phyloP scores from a whole-genome alignment of 306 rosid genomes.

The Dryas octopetala region DNA sequence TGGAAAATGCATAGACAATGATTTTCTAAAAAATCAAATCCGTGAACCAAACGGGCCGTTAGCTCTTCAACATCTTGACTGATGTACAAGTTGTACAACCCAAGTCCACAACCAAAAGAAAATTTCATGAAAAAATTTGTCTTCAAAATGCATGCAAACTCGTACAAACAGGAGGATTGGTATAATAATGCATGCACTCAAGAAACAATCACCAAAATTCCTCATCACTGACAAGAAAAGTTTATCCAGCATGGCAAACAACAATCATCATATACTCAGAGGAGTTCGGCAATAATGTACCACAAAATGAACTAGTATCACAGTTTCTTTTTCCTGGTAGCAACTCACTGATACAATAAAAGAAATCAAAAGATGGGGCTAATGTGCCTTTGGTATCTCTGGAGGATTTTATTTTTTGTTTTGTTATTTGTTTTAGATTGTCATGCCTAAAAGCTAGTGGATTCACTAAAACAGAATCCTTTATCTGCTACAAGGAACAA shows the following conservation, averaged over 20 bases:
- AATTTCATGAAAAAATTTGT: no score
- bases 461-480: constrained; percentile 14
- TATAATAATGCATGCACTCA: no score
- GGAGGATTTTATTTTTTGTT: neutral
- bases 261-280: neutral
- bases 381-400: neutral
- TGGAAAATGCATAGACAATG: no score
- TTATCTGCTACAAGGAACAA: constrained; percentile 22
- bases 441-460: constrained; percentile 22
- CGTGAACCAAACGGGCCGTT: no score
- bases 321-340: neutral
- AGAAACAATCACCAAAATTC: no score
- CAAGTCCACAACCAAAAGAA: no score
- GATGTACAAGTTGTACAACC: no score
- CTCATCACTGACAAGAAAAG: neutral
- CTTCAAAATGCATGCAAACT: no score
- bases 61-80: no score
- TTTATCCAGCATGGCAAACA: neutral
- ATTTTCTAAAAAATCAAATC: no score
- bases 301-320: neutral
- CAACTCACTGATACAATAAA: neutral
- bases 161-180: no score
- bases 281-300: neutral
- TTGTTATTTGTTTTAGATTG: neutral
- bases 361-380: neutral